Base-by-base conservation (phyloP, 2,329 filamentous ascomycete genomes). In the Colletotrichum abscissum region DNA sequence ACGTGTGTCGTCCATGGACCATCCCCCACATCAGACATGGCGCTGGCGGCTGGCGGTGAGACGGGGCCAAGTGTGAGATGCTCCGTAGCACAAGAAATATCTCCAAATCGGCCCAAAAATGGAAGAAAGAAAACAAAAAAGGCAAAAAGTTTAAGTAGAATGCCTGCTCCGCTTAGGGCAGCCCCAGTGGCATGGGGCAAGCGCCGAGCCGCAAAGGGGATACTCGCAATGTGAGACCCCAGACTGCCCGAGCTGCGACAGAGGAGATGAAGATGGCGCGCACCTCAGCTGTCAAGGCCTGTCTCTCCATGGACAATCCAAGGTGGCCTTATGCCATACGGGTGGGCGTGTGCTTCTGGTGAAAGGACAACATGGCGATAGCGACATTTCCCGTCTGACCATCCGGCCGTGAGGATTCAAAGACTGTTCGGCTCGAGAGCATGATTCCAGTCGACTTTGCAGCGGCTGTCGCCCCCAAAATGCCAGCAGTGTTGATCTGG, bases 181-280 rank as follows among this genome's bases (percentile, higher is more conserved):
- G 30, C 52, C 26, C 9, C 35, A 58, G 49, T 57, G 22, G 35
- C n/a, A 38, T 57, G 66, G 58, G 35, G 24, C 59, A 42, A 54
- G 59, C 70, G 66, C 66, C 55, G 69, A 72, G 66, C 66, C 54
- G 42, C 69, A 55, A 28, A 55, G 49, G 14, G 42, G 55, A 49
- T 56, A 26, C 49, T 72, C 57, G 57, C 38, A 54, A 56, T 63
- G 49, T 22, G 54, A 59, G 35, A 33, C 46, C 8, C 52, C 11
- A 55, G 52, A 24, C 22, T 55, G 52, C 52, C 52, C 11, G 28
- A 16, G 11, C 52, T 69, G 58, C 33, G 22, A 59, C 59, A 58
- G 49, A 63, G 22, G 59, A 72, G 54, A 72, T 69, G 70, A 64
- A 56, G 66, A 63, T 63, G 58, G 24, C 42, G 28, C 54, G 59